Base-by-base conservation (phyloP, 768 basidiomycete species). In the Cystofilobasidium ferigula region DNA sequence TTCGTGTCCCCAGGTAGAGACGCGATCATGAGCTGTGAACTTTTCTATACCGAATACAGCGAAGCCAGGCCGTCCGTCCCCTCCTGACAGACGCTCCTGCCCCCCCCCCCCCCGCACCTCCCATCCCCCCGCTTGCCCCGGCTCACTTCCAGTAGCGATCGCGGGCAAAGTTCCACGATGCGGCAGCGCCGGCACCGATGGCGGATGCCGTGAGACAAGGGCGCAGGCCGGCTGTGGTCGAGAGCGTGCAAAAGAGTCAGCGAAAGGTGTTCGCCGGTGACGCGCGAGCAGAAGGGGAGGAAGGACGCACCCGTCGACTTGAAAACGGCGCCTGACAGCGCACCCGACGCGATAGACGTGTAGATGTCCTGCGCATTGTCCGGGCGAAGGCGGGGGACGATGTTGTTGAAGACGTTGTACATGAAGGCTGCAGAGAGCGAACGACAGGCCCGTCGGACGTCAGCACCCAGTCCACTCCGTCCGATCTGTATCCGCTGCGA, bases 381-480 rank as follows among this genome's bases (percentile, higher is more conserved):
- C 5, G 61, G 61, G n/a, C 61, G 61, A 6, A 38, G 35, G 34
- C 48, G 48, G 77, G 97, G 94, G 73, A 98, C 88, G 62, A 86
- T 83, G 68, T 93, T 94, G 80, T 97, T 98, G 79, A 97, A 82
- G 70, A 85, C 87, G 78, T 99, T 99, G 80, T 99, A 99, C 71
- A 87, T 82, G 71, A 99, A 84, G 63, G 94, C 94, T 99, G 75
- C 70, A 69, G 12, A 36, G 34, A 16, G 16, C 26, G 45, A 71
- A 64, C 70, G 45, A 75, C 53, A 13, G 22, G 32, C 42, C 20
- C 47, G 28, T 16, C 7, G 48, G 26, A 57, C 36, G 45, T 48
- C 36, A 63, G 59, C 45, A 40, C n/a, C 28, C 36, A 24, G 40
- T 22, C 5, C 20, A 13, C 12, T 4, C 12, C 42, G 20, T 18